phyloP scores from a whole-genome alignment of 2,329 filamentous ascomycete species.

The Penicillium aurantiogriseum region DNA sequence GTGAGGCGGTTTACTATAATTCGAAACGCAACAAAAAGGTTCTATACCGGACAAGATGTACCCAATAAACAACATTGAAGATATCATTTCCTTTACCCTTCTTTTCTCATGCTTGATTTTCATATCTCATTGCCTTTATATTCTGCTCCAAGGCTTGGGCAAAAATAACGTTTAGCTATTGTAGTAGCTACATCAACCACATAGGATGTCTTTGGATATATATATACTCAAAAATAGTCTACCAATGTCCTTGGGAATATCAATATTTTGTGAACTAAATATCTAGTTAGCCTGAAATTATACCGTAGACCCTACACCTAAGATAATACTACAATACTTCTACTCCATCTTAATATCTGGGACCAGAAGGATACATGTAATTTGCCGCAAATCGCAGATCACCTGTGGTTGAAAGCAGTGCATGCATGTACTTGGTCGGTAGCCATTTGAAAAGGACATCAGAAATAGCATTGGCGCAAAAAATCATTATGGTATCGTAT shows the following conservation, averaged over 20 bases:
- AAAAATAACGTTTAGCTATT: neutral
- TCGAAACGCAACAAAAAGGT: neutral
- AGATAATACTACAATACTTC: neutral
- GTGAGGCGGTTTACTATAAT: neutral
- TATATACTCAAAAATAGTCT: neutral
- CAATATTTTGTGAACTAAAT: no score
- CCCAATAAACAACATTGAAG: neutral
- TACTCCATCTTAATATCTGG: neutral
- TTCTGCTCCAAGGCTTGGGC: no score
- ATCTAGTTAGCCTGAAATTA: neutral
- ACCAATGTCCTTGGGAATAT: neutral
- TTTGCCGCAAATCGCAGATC: neutral
- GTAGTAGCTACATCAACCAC: neutral
- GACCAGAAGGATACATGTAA: no score
- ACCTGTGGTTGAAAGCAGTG: no score
- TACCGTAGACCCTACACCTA: neutral
- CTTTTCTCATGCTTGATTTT: no score
- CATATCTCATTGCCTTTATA: no score
- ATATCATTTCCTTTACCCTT: neutral
- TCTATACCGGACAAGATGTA: neutral
- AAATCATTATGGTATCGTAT: conserved; percentile 5
- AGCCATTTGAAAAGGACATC: neutral
- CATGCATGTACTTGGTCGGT: neutral
- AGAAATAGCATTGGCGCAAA: neutral
- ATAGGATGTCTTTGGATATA: neutral